Percentiles rank a stretch among this genome's conserved stretches.
These are phyloP conservation scores for Exophiala aquamarina DNA, from an alignment of 2,329 filamentous ascomycete species.

Conservation along the genomic window DNA sequence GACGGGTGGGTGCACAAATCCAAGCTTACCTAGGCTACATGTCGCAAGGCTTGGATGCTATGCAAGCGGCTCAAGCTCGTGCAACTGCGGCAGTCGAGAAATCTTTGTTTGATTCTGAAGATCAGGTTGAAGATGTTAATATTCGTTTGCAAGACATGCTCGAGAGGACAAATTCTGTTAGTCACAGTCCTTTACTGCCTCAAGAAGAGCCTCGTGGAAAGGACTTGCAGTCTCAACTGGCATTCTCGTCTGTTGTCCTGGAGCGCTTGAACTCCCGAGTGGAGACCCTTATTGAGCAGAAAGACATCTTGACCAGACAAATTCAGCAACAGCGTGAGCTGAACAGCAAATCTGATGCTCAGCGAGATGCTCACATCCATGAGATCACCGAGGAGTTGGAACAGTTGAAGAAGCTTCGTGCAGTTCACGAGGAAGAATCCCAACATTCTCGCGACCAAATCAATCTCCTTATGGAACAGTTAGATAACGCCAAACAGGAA, in stretches of 20 bases:
- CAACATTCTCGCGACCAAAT: slow-evolving; percentile 42
- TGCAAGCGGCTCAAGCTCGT: slow-evolving; percentile 59
- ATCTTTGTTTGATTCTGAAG: slow-evolving; percentile 46
- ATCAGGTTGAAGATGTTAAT: slow-evolving; percentile 63
- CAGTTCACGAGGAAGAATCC: slow-evolving; percentile 48
- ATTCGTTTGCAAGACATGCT: slow-evolving; percentile 63
- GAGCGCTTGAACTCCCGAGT: slow-evolving; percentile 75
- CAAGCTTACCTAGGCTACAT: slow-evolving; percentile 68
- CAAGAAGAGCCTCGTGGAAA: slow-evolving; percentile 59
- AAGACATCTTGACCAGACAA: slow-evolving; percentile 82
- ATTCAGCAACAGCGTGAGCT: slow-evolving; percentile 94
- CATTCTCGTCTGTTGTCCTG: slow-evolving; percentile 75
- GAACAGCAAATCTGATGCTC: slow-evolving; percentile 77
- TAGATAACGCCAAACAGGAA: slow-evolving; percentile 42
- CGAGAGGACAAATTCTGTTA: slow-evolving; percentile 42
- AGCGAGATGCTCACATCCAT: slow-evolving; percentile 50
- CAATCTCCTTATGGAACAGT: slow-evolving; percentile 41
- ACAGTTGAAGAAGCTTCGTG: slow-evolving; percentile 65
- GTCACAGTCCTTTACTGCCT: slow-evolving; percentile 50
- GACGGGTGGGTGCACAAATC: slow-evolving; percentile 21
- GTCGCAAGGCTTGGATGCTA: slow-evolving; percentile 62
- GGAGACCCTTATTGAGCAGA: slow-evolving; percentile 80
- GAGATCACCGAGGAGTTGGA: slow-evolving; percentile 50
- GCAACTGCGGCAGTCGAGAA: slow-evolving; percentile 32
- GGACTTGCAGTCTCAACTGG: slow-evolving; percentile 66